Evolutionary conservation across 441 rosid genomes (phyloP).

Genomic region (Corymbia calophylla): DNA sequence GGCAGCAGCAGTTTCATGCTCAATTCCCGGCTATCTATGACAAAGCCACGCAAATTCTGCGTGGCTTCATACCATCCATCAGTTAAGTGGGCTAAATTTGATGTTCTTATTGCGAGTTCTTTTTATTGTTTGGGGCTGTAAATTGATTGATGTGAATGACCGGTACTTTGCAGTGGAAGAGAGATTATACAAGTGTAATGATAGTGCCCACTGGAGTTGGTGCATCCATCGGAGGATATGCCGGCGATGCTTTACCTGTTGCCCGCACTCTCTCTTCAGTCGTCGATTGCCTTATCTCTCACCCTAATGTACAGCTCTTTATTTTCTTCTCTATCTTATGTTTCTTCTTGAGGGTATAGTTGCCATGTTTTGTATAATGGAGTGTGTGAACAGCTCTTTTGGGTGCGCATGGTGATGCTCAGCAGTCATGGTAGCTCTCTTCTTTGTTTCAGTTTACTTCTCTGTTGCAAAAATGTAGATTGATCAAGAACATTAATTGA

Average conservation of each 20-base stretch:
- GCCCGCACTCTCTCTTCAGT: slow-evolving; percentile 51
- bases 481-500: background rate
- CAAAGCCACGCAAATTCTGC: slow-evolving; percentile 9
- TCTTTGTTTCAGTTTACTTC: background rate
- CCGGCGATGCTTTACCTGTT: slow-evolving; percentile 58
- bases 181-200: slow-evolving; percentile 59
- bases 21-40: background rate
- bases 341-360: background rate
- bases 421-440: background rate
- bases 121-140: background rate
- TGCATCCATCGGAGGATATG: slow-evolving; percentile 58
- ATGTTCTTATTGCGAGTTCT: background rate
- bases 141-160: background rate
- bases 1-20: background rate
- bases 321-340: background rate
- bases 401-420: background rate
- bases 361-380: background rate
- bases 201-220: slow-evolving; percentile 63
- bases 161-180: slow-evolving; percentile 19
- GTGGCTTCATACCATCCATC: slow-evolving; percentile 7
- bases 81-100: slow-evolving; percentile 8
- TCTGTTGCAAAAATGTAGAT: background rate
- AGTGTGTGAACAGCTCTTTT: background rate
- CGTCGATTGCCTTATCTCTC: slow-evolving; percentile 60
- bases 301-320: slow-evolving; percentile 35